A percentile compares a stretch with the other conserved stretches of the same genome.
Evolutionary conservation across 2,329 filamentous ascomycete genomes (phyloP).

Genomic region (Fusarium beomiforme): DNA sequence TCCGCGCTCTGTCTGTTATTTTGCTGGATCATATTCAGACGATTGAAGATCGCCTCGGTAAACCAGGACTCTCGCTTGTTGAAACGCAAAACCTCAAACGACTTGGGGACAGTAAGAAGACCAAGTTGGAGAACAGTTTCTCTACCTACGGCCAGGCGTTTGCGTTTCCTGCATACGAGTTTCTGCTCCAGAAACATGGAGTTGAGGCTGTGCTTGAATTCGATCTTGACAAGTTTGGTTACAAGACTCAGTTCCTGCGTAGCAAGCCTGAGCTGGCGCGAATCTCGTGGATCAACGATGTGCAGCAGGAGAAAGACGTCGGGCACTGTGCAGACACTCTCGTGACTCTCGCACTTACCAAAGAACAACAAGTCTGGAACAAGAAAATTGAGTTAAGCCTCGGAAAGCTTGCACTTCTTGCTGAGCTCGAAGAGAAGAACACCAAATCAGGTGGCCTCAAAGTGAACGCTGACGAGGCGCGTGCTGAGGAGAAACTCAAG

Average conservation of each 20-base stretch:
- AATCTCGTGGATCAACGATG: slow-evolving; percentile 94
- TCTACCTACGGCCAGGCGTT: slow-evolving; percentile 72
- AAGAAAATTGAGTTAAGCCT: slow-evolving; percentile 94
- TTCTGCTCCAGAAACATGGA: slow-evolving; percentile 74
- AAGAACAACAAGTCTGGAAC: slow-evolving; percentile 86
- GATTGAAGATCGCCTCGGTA: slow-evolving; percentile 44
- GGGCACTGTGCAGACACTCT: slow-evolving; percentile 77
- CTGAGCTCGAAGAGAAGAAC: slow-evolving; percentile 58
- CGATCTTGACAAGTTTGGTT: slow-evolving; percentile 72
- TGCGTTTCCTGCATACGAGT: slow-evolving; percentile 82
- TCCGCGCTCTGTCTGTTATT: slow-evolving; percentile 65
- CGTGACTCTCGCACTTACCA: slow-evolving; percentile 72
- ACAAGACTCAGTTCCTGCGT: slow-evolving; percentile 82
- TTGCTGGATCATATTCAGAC: slow-evolving; percentile 63
- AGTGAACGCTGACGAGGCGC: slow-evolving; percentile 47
- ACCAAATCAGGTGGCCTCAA: slow-evolving; percentile 51
- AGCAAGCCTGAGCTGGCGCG: slow-evolving; percentile 77
- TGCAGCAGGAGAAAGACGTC: slow-evolving; percentile 80
- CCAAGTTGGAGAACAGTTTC: slow-evolving; percentile 65
- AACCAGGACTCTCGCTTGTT: slow-evolving; percentile 42
- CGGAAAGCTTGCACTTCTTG: slow-evolving; percentile 82
- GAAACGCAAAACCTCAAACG: slow-evolving; percentile 46
- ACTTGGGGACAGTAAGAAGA: slow-evolving; percentile 55
- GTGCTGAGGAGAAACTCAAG: slow-evolving; percentile 56
- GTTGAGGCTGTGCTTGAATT: slow-evolving; percentile 77